Evolutionary conservation across 139 green algal species (phyloP), one percentile per base, ranked within the genome.

Genomic region (Trebouxia sp.): DNA sequence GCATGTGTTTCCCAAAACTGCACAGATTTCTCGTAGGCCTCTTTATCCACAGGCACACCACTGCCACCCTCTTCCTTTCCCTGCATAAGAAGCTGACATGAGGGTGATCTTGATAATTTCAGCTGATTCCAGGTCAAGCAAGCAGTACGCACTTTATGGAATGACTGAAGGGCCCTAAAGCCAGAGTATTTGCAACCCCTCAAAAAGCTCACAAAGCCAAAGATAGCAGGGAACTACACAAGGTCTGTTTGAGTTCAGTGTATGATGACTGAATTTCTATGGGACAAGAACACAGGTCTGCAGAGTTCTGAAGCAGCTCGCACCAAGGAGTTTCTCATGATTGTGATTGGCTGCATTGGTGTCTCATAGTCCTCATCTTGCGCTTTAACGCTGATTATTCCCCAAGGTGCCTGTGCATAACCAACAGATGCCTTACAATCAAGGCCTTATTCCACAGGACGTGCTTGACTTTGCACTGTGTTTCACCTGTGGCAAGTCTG

Each of bases 291-390:
- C n/a, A n/a, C n/a, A n/a, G n/a, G n/a, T n/a, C n/a, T n/a, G n/a
- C n/a, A n/a, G n/a, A n/a, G n/a, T n/a, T n/a, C n/a, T n/a, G n/a
- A n/a, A n/a, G n/a, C n/a, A 15, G 8, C 11, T 9, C 32, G 42
- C 8, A 77, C 95, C 47, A 98, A 80, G 39, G 95, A 87, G 82
- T 99, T 99, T 8, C 96, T 87, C 89, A 99, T 92, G 82, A 98
- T 97, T 2, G 96, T 99, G 86, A 98, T 98, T 15, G 96, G 96
- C 87, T 96, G 80, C 92, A 97, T 97, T 22, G 95, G 95, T 3
- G 90, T 95, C 88, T 99, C 96, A 58, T 87, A 92, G 24, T 88
- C 75, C 75, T 97, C 92, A 70, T 95, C 86, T 82, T 97, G 92
- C 1, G 90, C 87, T 81, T 97, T 96, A 72, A 97, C 87, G 51